Evolutionary conservation across 345 rosid genomes (phyloP).

Genomic region (Brassica carinata): DNA sequence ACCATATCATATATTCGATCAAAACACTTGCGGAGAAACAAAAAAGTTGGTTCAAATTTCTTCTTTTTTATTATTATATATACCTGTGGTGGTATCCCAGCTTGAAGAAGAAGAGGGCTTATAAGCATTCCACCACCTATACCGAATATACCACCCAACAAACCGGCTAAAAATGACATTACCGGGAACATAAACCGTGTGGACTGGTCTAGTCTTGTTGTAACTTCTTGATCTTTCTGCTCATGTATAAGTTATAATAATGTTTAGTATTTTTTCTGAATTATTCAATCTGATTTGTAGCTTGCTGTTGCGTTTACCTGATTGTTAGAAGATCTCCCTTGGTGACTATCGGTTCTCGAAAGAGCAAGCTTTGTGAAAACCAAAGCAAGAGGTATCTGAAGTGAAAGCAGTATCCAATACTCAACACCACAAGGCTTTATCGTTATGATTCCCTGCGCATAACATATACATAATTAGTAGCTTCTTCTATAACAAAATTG

Average conservation of each 20-base stretch:
- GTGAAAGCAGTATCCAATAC: constrained; percentile 69
- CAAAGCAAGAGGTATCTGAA: constrained; percentile 82
- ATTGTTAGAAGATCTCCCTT: constrained; percentile 11
- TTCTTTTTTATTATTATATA: too few species aligned
- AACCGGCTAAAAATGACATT: constrained; percentile 79
- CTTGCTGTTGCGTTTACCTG: constrained; percentile 18
- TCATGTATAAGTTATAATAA: constrained; percentile 2
- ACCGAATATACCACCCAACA: constrained; percentile 80
- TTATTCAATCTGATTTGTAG: not conserved
- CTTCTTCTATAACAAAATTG: not conserved
- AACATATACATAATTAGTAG: not conserved
- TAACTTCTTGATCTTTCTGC: constrained; percentile 38
- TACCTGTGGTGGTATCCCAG: constrained; percentile 77
- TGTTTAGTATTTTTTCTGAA: not conserved
- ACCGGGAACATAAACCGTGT: constrained; percentile 48
- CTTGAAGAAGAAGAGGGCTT: constrained; percentile 88
- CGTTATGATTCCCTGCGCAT: constrained; percentile 57
- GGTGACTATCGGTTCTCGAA: constrained; percentile 48
- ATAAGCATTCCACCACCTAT: constrained; percentile 95
- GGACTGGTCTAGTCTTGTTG: constrained; percentile 27
- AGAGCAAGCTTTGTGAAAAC: constrained; percentile 54
- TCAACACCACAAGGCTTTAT: constrained; percentile 67
- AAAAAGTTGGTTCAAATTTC: not conserved
- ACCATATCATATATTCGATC: not conserved
- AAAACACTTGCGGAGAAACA: not conserved